Evolutionary conservation across 2,329 filamentous ascomycete genomes (phyloP).

Genomic region (Biscogniauxia mediterranea): DNA sequence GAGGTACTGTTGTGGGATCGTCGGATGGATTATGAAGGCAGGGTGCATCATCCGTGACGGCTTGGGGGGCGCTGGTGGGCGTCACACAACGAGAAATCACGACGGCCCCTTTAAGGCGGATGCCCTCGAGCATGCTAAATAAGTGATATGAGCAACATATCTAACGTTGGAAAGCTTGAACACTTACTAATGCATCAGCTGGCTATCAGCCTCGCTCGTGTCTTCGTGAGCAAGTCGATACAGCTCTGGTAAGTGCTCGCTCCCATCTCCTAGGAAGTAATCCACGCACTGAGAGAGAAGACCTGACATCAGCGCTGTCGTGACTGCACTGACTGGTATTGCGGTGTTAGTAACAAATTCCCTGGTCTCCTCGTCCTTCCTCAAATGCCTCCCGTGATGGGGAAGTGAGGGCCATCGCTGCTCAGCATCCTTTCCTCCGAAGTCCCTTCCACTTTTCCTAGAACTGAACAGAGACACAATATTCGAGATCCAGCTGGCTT

Average conservation of each 20-base stretch:
- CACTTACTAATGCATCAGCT: constrained; percentile 33
- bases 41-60: constrained; percentile 26
- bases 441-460: constrained; percentile 14
- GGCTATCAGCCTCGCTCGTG: constrained; percentile 50
- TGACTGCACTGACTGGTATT: constrained; percentile 54
- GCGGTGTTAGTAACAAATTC: constrained; percentile 57
- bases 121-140: constrained; percentile 52
- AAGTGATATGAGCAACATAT: constrained; percentile 25
- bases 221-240: constrained; percentile 49
- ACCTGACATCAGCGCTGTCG: constrained; percentile 58
- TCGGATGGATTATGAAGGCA: constrained; percentile 17
- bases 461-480: constrained; percentile 33
- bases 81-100: constrained; percentile 48
- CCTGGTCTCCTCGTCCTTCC: constrained; percentile 49
- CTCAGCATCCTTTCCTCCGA: constrained; percentile 40
- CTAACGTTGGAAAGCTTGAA: neutral
- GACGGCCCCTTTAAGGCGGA: constrained; percentile 52
- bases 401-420: constrained; percentile 44
- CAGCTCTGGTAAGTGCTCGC: constrained; percentile 49
- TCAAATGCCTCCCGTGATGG: constrained; percentile 58
- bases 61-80: constrained; percentile 23
- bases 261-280: constrained; percentile 54
- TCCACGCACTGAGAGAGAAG: constrained; percentile 58
- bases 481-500: constrained; percentile 46
- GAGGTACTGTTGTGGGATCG: constrained; percentile 18